phyloP scores from a whole-genome alignment of 148 eudicot genomes.

The Diospyros kaki region DNA sequence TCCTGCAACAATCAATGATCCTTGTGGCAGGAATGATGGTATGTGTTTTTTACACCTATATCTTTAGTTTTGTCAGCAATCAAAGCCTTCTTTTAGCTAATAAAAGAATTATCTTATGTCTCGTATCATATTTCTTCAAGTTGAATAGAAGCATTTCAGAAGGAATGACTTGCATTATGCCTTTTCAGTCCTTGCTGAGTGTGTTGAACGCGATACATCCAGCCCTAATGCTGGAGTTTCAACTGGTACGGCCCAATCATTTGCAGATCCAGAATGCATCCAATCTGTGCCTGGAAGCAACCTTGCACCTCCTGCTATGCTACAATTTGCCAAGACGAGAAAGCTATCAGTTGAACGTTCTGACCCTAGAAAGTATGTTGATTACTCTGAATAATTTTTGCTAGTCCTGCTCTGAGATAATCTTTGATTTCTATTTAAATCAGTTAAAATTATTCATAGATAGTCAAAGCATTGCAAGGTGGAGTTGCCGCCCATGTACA shows the following conservation, averaged over 20 bases:
- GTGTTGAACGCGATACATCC: conserved; percentile 28
- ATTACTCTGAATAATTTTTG: conserved; percentile 8
- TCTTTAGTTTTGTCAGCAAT: background rate
- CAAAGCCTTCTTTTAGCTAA: too few species aligned
- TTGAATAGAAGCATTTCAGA: conserved; percentile 23
- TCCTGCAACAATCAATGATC: conserved; percentile 45
- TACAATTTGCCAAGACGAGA: conserved; percentile 86
- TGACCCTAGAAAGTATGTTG: conserved; percentile 66
- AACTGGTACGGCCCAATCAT: conserved; percentile 50
- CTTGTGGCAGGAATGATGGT: conserved; percentile 67
- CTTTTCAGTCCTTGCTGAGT: conserved; percentile 32
- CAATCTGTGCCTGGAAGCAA: conserved; percentile 62
- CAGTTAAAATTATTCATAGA: background rate
- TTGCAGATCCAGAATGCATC: conserved; percentile 70
- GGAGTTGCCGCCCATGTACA: background rate
- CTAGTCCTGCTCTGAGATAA: background rate
- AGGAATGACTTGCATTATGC: conserved; percentile 35
- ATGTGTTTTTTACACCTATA: conserved; percentile 2
- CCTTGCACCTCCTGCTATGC: conserved; percentile 56
- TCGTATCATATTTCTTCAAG: too few species aligned
- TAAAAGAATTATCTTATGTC: background rate
- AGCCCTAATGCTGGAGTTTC: conserved; percentile 35
- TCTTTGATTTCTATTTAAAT: background rate
- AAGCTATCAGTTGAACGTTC: conserved; percentile 78
- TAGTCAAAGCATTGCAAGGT: background rate